phyloP scores from a whole-genome alignment of 2,329 filamentous ascomycete species.

The Fusarium liriodendri region DNA sequence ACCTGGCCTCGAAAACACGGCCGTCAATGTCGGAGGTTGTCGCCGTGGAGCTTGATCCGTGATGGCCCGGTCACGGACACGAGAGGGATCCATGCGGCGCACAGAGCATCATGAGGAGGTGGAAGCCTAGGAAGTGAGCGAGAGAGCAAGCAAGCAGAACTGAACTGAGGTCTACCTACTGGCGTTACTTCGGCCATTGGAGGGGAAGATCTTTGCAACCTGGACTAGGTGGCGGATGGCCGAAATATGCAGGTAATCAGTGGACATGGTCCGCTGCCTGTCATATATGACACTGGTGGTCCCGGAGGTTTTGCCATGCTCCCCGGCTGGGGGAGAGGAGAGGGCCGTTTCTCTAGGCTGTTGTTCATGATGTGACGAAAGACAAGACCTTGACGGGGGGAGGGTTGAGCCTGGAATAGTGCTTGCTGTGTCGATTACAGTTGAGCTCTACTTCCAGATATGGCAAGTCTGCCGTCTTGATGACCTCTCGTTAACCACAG shows the following conservation, averaged over 20 bases:
- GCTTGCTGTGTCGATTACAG: constrained; percentile 1
- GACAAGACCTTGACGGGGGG: background rate
- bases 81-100: constrained; percentile 9
- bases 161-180: background rate
- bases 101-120: background rate
- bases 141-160: background rate
- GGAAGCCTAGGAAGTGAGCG: background rate
- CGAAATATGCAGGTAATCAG: constrained; percentile 18
- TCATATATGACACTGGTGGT: constrained; percentile 30
- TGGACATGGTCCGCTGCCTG: constrained; percentile 12
- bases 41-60: background rate
- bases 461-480: background rate
- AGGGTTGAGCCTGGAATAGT: background rate
- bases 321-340: constrained; percentile 12
- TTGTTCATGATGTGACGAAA: constrained; percentile 27
- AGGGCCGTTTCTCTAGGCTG: background rate
- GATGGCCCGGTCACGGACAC: background rate
- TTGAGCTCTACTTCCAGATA: background rate
- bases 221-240: background rate
- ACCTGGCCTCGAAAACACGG: background rate
- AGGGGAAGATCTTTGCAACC: background rate
- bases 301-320: constrained; percentile 17
- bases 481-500: background rate
- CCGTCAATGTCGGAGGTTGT: background rate
- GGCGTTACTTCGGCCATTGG: background rate